Evolutionary conservation across 805 yeast species (phyloP).

Genomic region (Hanseniaspora lindneri): DNA sequence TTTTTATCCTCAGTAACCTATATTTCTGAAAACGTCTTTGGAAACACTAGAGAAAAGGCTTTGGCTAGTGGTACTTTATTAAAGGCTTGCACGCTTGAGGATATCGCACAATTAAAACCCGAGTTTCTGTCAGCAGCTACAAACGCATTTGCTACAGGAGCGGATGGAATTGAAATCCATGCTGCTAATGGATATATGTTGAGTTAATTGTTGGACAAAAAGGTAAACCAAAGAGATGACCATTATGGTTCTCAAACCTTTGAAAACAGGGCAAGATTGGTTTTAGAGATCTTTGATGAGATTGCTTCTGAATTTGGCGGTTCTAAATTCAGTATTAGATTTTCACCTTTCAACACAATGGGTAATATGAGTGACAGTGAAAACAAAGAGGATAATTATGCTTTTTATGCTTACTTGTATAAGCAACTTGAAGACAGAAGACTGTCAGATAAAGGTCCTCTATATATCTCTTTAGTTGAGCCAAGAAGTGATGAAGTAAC

Average conservation of each 20-base stretch:
- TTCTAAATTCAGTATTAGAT: constrained; percentile 36
- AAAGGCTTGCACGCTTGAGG: constrained; percentile 22
- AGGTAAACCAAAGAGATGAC: constrained; percentile 38
- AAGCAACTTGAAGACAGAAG: constrained; percentile 34
- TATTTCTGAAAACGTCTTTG: constrained; percentile 25
- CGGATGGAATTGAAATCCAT: constrained; percentile 58
- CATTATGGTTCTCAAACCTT: constrained; percentile 42
- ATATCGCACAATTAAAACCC: constrained; percentile 32
- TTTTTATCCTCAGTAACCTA: constrained; percentile 33
- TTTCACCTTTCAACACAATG: constrained; percentile 36
- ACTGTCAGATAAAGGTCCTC: constrained; percentile 24
- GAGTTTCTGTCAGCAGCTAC: constrained; percentile 38
- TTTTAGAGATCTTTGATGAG: constrained; percentile 41
- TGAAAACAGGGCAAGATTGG: constrained; percentile 39
- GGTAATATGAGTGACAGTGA: constrained; percentile 33
- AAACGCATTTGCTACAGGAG: constrained; percentile 29
- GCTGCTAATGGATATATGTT: constrained; percentile 55
- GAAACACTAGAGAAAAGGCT: constrained; percentile 29
- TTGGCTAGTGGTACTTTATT: constrained; percentile 21
- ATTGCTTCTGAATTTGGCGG: constrained; percentile 42
- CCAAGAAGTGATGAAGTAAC: constrained; percentile 31
- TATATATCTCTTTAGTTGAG: constrained; percentile 29
- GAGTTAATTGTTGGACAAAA: constrained; percentile 42
- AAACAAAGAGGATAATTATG: constrained; percentile 31
- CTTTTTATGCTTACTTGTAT: constrained; percentile 34